phyloP scores from a whole-genome alignment of 768 basidiomycete species.

The Leccinum boreale region DNA sequence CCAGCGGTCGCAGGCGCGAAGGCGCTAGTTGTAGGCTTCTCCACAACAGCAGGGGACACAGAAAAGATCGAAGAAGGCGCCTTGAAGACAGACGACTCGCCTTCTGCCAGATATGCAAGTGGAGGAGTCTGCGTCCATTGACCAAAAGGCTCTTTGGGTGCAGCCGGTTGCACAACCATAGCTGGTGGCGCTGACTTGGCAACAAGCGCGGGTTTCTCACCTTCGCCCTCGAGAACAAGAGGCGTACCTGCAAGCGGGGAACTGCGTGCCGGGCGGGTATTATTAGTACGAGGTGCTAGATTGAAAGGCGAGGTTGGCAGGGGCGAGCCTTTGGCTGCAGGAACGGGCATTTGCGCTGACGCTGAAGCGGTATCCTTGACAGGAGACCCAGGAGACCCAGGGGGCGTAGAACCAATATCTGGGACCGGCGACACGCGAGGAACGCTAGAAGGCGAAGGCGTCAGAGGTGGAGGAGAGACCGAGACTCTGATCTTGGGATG shows the following conservation, averaged over 20 bases:
- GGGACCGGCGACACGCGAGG: slow-evolving; percentile 30
- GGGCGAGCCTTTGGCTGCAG: slow-evolving; percentile 15
- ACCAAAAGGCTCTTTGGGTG: slow-evolving; percentile 40
- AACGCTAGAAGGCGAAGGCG: slow-evolving; percentile 18
- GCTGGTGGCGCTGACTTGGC: slow-evolving; percentile 20
- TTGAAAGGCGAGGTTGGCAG: slow-evolving; percentile 39
- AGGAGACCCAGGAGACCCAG: slow-evolving; percentile 62
- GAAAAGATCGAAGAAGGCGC: slow-evolving; percentile 51
- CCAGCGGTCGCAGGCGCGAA: background rate
- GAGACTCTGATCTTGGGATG: slow-evolving; percentile 37
- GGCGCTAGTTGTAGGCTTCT: slow-evolving; percentile 9
- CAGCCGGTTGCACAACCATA: slow-evolving; percentile 33
- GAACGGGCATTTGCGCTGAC: slow-evolving; percentile 12
- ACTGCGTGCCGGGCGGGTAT: slow-evolving; percentile 59
- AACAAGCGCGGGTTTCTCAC: slow-evolving; percentile 9
- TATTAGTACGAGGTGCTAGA: slow-evolving; percentile 45
- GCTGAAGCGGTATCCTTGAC: slow-evolving; percentile 35
- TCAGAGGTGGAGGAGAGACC: slow-evolving; percentile 31
- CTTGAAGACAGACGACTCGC: slow-evolving; percentile 37
- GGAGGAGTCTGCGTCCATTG: slow-evolving; percentile 26
- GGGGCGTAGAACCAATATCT: slow-evolving; percentile 59
- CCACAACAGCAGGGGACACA: slow-evolving; percentile 21
- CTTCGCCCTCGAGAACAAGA: slow-evolving; percentile 42
- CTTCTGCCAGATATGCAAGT: slow-evolving; percentile 13
- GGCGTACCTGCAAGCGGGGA: slow-evolving; percentile 67